A percentile compares a stretch with the other conserved stretches of the same genome.
phyloP scores from a whole-genome alignment of 805 yeast genomes.

The Saitoella complicata region DNA sequence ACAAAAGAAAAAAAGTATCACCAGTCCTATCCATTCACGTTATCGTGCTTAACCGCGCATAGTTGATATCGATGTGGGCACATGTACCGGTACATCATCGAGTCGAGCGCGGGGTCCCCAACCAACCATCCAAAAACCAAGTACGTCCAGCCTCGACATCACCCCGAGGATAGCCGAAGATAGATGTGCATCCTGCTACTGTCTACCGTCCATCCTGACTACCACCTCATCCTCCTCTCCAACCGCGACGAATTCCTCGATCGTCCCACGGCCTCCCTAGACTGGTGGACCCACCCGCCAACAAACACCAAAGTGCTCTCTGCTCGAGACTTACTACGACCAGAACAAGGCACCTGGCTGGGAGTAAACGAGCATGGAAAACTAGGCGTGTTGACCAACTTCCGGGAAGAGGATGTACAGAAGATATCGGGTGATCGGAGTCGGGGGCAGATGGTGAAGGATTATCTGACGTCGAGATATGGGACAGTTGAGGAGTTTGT shows the following conservation, averaged over 20 bases:
- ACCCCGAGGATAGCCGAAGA: background rate
- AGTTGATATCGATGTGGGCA: too few species aligned
- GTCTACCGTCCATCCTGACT: constrained; percentile 53
- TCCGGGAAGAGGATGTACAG: constrained; percentile 5
- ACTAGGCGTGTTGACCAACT: background rate
- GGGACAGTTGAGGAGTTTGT: constrained; percentile 32
- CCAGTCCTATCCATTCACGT: too few species aligned
- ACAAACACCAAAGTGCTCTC: constrained; percentile 8
- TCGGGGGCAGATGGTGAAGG: constrained; percentile 36
- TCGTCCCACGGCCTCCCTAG: constrained; percentile 53
- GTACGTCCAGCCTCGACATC: too few species aligned
- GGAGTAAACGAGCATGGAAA: constrained; percentile 44
- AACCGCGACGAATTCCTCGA: constrained; percentile 76
- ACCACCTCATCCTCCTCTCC: constrained; percentile 58
- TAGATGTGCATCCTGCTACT: constrained; percentile 67
- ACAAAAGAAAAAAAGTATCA: too few species aligned
- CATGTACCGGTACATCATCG: too few species aligned
- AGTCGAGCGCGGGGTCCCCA: too few species aligned
- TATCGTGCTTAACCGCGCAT: too few species aligned
- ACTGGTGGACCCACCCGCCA: constrained; percentile 18
- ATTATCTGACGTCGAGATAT: constrained; percentile 26
- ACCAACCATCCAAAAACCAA: too few species aligned
- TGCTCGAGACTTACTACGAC: constrained; percentile 59
- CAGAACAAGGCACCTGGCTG: constrained; percentile 83
- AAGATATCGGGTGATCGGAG: constrained; percentile 23